Evolutionary conservation across 1,284 basidiomycete species (phyloP), one percentile per base, ranked within the genome.

Genomic region (Rhodotorula sp.): DNA sequence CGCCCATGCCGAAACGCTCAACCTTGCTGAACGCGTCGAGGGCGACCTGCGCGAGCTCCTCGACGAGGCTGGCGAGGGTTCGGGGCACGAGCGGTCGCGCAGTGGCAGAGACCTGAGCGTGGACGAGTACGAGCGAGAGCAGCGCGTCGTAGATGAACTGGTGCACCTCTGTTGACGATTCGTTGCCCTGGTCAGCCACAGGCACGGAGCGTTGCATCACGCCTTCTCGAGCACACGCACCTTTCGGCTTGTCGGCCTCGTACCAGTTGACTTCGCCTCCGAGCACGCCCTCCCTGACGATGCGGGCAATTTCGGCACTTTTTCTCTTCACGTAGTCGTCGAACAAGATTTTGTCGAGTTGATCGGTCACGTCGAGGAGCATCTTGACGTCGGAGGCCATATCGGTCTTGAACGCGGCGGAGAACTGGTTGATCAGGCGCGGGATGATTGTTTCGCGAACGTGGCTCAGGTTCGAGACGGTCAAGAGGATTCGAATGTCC

Each of bases 1-100:
- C 96, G 58, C 96, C 96, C 87, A 96, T 96, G 24, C 95, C 94
- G 78, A 97, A 97, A 53, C 88, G 85, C 75, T 87, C 88, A 45
- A 99, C 88, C 79, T 91, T 88, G 71, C 86, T 86, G 86, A 99
- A 96, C 78, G 88, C 90, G 12, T 85, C 85, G 65, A 97, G 82
- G 0, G 93, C 90, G 75, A 93, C 90, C 12, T 87, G 84, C 7
- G 93, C 90, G 22, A 97, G 83, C 70, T 90, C 87, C 70, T 94
- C 90, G 17, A 95, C 89, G 14, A 99, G 85, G 12, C 87, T 85
- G 70, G 88, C 87, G 56, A 99, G 83, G n/a, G 89, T 88, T 37
- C 94, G 87, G 53, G 91, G 86, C 29, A 98, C 86, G 33, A 97
- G 85, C 3, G 86, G 83, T 58, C 90, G 89, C 0, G 94, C 88